Percentiles rank a stretch among this genome's conserved stretches.
Evolutionary conservation across 2,329 filamentous ascomycete species (phyloP).

Genomic region (Penicillium psychrosexuale): DNA sequence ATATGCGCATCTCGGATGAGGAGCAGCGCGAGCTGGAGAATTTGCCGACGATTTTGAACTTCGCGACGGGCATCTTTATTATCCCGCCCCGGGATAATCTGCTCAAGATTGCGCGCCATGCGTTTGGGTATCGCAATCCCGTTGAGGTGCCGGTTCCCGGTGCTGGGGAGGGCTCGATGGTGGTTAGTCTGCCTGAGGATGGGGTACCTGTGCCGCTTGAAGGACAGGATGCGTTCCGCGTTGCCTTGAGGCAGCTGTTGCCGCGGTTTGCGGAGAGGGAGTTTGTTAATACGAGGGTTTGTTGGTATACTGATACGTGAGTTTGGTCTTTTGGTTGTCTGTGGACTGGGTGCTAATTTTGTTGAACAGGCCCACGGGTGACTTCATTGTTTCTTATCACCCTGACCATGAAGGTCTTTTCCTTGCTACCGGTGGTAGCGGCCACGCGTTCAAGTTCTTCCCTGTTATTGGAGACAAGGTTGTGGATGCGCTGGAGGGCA

Average conservation of each 20-base stretch:
- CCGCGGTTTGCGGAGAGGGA: constrained; percentile 59
- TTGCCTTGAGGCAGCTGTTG: constrained; percentile 59
- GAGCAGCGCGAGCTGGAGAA: constrained; percentile 65
- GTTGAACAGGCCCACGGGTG: constrained; percentile 52
- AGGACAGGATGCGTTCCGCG: constrained; percentile 60
- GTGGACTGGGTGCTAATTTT: neutral
- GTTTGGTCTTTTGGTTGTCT: constrained; percentile 10
- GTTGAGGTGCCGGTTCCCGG: constrained; percentile 30
- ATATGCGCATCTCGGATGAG: constrained; percentile 67
- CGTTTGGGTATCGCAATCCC: constrained; percentile 61
- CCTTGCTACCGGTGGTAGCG: constrained; percentile 52
- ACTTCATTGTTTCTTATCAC: constrained; percentile 70
- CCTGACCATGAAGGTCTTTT: constrained; percentile 54
- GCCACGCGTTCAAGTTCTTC: constrained; percentile 55
- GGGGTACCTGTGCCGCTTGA: constrained; percentile 49
- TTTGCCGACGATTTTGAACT: constrained; percentile 61
- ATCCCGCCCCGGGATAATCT: constrained; percentile 54
- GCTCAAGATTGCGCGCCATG: constrained; percentile 69
- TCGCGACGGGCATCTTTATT: constrained; percentile 52
- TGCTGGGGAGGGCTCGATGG: constrained; percentile 24
- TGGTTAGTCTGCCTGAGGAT: constrained; percentile 41
- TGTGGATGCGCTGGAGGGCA: constrained; percentile 46
- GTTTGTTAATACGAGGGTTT: constrained; percentile 62
- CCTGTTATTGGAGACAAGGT: constrained; percentile 54
- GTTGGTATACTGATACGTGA: constrained; percentile 73